A percentile compares a stretch with the other conserved stretches of the same genome.
phyloP scores from a whole-genome alignment of 257 asterid genomes.

The Lithospermum erythrorhizon region DNA sequence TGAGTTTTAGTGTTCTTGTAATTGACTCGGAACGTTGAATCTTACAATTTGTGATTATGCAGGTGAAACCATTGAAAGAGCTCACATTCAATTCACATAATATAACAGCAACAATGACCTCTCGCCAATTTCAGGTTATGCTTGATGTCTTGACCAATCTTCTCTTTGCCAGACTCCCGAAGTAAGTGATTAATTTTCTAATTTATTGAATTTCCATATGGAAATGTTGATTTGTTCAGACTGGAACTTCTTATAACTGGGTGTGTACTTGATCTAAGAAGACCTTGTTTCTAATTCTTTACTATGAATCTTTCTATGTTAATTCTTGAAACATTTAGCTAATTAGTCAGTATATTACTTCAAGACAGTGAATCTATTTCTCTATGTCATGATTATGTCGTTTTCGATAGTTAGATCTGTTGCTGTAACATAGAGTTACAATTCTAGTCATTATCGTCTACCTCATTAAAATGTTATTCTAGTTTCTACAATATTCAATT shows the following conservation, averaged over 20 bases:
- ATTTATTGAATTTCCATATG: neutral
- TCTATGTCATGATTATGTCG: too few species aligned
- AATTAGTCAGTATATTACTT: too few species aligned
- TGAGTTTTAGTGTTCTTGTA: neutral
- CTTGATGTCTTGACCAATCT: conserved; percentile 98
- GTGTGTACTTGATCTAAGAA: too few species aligned
- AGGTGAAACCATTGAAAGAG: conserved; percentile 99
- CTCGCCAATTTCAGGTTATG: conserved; percentile 99
- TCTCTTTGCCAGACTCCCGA: conserved; percentile 97
- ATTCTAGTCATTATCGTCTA: too few species aligned
- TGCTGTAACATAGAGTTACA: too few species aligned
- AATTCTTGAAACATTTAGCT: too few species aligned
- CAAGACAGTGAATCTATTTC: too few species aligned
- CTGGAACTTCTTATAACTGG: neutral
- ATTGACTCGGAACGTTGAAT: neutral
- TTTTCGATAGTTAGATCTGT: too few species aligned
- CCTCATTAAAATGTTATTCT: too few species aligned
- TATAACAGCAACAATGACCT: conserved; percentile 97
- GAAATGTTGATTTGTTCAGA: neutral
- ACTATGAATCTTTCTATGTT: too few species aligned
- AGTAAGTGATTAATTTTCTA: conserved; percentile 38
- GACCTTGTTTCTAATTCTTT: too few species aligned
- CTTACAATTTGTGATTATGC: conserved; percentile 10
- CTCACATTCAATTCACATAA: conserved; percentile 81
- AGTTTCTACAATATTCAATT: too few species aligned